These are phyloP conservation scores for Colletotrichum somersetense DNA, from an alignment of 2,329 filamentous ascomycete species.

Conservation along the genomic window DNA sequence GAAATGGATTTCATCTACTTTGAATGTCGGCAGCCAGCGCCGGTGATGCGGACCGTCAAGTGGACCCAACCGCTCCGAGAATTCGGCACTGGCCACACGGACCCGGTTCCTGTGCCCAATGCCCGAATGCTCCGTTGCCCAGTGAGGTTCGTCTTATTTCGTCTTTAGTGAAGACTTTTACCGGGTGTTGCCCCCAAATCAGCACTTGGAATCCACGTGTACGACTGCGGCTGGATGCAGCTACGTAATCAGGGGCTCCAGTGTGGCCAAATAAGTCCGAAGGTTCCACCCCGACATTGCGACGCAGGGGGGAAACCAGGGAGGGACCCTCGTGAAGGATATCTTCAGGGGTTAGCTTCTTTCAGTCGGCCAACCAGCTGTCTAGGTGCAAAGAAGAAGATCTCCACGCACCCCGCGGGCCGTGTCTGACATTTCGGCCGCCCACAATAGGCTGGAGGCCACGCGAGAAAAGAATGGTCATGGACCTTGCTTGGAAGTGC, in stretches of 20 bases:
- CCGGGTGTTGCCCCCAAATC: neutral
- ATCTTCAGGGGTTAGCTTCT: constrained; percentile 4
- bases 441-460: constrained; percentile 1
- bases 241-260: constrained; percentile 28
- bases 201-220: neutral
- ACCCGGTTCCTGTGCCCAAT: neutral
- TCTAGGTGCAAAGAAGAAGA: neutral
- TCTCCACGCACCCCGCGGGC: constrained; percentile 30
- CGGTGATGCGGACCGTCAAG: no score
- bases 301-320: neutral
- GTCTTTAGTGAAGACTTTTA: neutral
- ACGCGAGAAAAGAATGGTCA: neutral
- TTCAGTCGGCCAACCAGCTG: constrained; percentile 28
- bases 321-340: constrained; percentile 8
- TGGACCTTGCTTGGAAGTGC: neutral
- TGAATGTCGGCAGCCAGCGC: neutral
- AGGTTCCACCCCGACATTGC: constrained; percentile 19
- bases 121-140: neutral
- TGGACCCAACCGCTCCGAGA: neutral
- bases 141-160: neutral
- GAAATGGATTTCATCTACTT: no score
- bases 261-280: constrained; percentile 27
- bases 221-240: constrained; percentile 24
- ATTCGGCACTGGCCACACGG: neutral
- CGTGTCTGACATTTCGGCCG: constrained; percentile 30